Base-by-base conservation (phyloP, 306 rosid genomes). In the Sicyos baderoa region DNA sequence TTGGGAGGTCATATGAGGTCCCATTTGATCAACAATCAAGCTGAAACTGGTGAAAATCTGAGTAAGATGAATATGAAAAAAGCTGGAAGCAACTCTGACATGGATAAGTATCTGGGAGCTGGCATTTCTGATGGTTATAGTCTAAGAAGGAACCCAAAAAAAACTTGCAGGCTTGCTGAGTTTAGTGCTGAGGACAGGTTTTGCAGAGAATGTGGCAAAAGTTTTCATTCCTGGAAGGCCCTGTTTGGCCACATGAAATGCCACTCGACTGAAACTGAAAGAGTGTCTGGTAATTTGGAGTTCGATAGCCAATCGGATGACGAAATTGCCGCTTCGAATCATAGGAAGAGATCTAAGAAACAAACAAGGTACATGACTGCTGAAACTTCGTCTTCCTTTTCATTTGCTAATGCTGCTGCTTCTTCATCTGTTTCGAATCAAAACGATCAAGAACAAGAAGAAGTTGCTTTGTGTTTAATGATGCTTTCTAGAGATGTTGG, bases 391-490 rank as follows among this genome's bases (percentile, higher is more conserved):
- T 40, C 12, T 40, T 40, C 45, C 45, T 40, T 40, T 40, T 40
- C 45, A 40, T 40, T 7, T 40, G 45, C n/a, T n/a, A n/a, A n/a
- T n/a, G n/a, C n/a, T n/a, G n/a, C n/a, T n/a, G n/a, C 9, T 37
- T 78, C 90, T 59, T 81, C 91, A 74, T 83, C 89, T 76, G 70
- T 81, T 75, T 87, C 92, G 61, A 93, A 73, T 70, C 74, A 87
- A 40, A 84, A 68, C 72, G 91, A 87, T 55, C 92, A 87, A 57
- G 97, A 92, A 71, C 88, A 87, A 77, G 91, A 89, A 79, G 93
- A 92, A 66, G 88, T 92, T 72, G 98, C 98, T 74, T 65, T 85
- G 85, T 86, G 95, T 82, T 87, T 89, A 75, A 86, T 92, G 84
- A 89, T 92, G 96, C 95, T 92, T 22, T 86, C 93, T 3, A 87